These are phyloP conservation scores for Neoconidiobolus thromboides DNA, from an alignment of 371 early-diverging fungal genomes.

Conservation along the genomic window DNA sequence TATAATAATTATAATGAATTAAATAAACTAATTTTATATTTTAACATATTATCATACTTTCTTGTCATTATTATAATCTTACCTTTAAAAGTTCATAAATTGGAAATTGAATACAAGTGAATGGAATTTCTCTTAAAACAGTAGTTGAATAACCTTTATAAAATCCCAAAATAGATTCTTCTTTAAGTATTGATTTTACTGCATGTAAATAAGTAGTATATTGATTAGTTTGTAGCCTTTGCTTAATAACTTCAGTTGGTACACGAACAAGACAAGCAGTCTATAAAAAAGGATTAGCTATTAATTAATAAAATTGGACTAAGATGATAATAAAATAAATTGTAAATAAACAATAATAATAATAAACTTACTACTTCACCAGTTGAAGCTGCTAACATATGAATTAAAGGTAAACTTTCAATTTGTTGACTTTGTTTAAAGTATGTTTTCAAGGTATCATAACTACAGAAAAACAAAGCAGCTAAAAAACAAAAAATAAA, in stretches of 20 bases:
- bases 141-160: conserved; percentile 84
- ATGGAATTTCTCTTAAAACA: conserved; percentile 85
- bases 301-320: too few species aligned
- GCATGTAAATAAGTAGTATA: conserved; percentile 38
- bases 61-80: not conserved
- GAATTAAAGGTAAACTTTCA: conserved; percentile 32
- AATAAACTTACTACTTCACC: conserved; percentile 64
- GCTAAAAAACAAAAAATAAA: conserved; percentile 23
- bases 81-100: conserved; percentile 79
- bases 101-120: conserved; percentile 90
- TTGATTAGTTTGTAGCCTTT: conserved; percentile 82
- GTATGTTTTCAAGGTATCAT: conserved; percentile 55
- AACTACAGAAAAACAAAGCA: conserved; percentile 78
- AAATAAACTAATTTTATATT: too few species aligned
- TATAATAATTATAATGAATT: too few species aligned
- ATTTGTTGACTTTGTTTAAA: conserved; percentile 18
- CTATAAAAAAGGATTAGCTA: conserved; percentile 14
- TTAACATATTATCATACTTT: too few species aligned
- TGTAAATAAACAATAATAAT: not conserved
- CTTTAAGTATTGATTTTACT: conserved; percentile 27
- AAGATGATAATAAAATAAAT: not conserved
- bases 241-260: conserved; percentile 90
- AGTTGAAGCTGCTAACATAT: conserved; percentile 76
- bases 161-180: conserved; percentile 68
- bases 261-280: conserved; percentile 83